Percentiles rank a stretch among this genome's conserved stretches.
phyloP scores from a whole-genome alignment of 345 rosid genomes.

The Pistacia integerrima region DNA sequence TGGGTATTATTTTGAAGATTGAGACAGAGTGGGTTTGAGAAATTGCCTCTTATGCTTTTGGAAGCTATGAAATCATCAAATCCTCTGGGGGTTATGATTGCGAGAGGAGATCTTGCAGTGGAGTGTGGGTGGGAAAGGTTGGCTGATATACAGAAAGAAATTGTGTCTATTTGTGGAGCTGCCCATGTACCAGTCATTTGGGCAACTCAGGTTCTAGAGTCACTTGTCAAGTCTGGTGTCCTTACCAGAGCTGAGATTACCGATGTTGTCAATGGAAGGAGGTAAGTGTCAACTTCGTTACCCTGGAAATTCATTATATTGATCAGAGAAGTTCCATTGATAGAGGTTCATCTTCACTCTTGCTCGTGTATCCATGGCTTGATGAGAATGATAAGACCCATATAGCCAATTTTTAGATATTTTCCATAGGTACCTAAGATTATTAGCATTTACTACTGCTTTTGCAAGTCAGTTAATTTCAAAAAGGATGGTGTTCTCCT shows the following conservation, averaged over 20 bases:
- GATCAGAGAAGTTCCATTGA: no score
- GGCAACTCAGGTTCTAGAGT: slow-evolving; percentile 75
- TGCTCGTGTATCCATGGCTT: no score
- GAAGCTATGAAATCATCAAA: slow-evolving; percentile 43
- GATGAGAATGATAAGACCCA: no score
- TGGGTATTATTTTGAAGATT: slow-evolving; percentile 64
- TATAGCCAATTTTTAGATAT: not conserved
- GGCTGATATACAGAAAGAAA: slow-evolving; percentile 64
- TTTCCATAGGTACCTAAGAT: no score
- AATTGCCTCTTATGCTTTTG: slow-evolving; percentile 50
- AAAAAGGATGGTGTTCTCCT: not conserved
- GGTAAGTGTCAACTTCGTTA: slow-evolving; percentile 32
- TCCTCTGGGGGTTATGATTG: slow-evolving; percentile 70
- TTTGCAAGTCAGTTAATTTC: not conserved
- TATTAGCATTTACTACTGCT: no score
- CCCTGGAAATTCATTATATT: no score
- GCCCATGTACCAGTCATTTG: slow-evolving; percentile 61
- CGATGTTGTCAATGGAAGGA: slow-evolving; percentile 59
- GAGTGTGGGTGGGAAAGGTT: slow-evolving; percentile 82
- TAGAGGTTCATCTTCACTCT: no score
- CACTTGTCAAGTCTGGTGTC: slow-evolving; percentile 68
- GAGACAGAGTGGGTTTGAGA: slow-evolving; percentile 66
- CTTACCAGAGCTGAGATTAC: slow-evolving; percentile 74
- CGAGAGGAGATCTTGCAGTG: slow-evolving; percentile 79
- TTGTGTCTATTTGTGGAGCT: slow-evolving; percentile 47